Percentiles rank a stretch among this genome's conserved stretches.
Conservation (phyloP, 306 rosid genomes). For the Begonia loranthoides region DNA sequence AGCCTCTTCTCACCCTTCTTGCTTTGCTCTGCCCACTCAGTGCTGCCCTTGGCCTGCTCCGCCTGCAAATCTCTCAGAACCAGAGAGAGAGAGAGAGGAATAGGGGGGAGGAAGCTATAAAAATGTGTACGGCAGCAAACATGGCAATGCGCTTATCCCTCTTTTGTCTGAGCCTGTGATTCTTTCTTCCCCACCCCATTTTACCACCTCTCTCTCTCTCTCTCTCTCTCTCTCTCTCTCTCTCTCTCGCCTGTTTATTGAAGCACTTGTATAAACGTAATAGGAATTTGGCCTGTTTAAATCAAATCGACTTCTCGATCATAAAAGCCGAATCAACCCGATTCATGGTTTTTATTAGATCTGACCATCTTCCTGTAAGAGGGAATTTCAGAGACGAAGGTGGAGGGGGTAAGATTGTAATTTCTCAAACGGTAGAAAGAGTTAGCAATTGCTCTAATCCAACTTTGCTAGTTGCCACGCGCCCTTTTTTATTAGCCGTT, state of each 20-base stretch:
- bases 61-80: too few relatives aligned
- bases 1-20: too few relatives aligned
- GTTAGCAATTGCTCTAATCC: not conserved
- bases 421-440: not conserved
- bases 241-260: too few relatives aligned
- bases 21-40: too few relatives aligned
- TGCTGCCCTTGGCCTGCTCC: too few relatives aligned
- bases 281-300: too few relatives aligned
- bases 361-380: too few relatives aligned
- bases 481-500: constrained; percentile 14
- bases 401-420: not conserved
- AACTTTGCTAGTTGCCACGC: not conserved
- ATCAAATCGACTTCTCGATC: too few relatives aligned
- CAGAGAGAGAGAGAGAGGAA: not conserved
- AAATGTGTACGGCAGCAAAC: not conserved
- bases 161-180: not conserved
- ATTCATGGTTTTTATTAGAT: too few relatives aligned
- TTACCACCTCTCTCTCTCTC: not conserved
- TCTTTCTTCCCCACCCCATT: not conserved
- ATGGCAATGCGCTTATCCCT: not conserved
- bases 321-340: too few relatives aligned
- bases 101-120: not conserved
- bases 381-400: not conserved
- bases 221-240: too few relatives aligned
- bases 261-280: too few relatives aligned